Evolutionary conservation across 2,329 filamentous ascomycete species (phyloP), one percentile per base, ranked within the genome.

Genomic region (Epichloe sylvatica): DNA sequence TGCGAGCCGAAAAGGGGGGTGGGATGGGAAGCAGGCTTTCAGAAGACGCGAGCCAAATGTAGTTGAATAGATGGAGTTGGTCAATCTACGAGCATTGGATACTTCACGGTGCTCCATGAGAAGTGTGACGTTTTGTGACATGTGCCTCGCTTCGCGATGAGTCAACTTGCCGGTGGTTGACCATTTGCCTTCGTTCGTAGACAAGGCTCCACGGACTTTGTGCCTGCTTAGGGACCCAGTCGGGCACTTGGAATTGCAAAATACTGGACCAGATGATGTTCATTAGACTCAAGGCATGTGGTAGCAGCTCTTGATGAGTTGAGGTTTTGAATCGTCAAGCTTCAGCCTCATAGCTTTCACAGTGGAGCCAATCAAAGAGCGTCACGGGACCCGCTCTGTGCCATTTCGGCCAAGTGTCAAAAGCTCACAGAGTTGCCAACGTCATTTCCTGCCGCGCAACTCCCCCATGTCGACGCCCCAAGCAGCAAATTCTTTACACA

Each of bases 331-430:
- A 30, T 30, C 3, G 8, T 21, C 7, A 25, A 17, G 19, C 34
- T 15, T 46, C 12, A 36, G 19, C 17, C 13, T 30, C 35, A 5
- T 13, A 19, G 9, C 36, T 46, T 7, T 21, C 17, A 21, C 23
- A 45, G 42, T 45, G n/a, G 17, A 11, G 6, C 38, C 37, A 42
- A 48, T 36, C 38, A 42, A 34, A 36, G 3, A 34, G 33, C 45
- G 36, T 46, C 36, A 46, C 35, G 34, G 21, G 37, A 9, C 46
- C 38, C 38, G 25, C 46, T 8, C 17, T 36, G 9, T 48, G 47
- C 37, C 43, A 12, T 34, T 34, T 30, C 37, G 13, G 46, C 37
- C 46, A 48, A 48, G 38, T 48, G 46, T 42, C 45, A 41, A 47
- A 46, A 40, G 36, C 37, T 40, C 15, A 11, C 21, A 9, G 11